phyloP scores from a whole-genome alignment of 2,329 filamentous ascomycete species.

The Monosporascus sp. region DNA sequence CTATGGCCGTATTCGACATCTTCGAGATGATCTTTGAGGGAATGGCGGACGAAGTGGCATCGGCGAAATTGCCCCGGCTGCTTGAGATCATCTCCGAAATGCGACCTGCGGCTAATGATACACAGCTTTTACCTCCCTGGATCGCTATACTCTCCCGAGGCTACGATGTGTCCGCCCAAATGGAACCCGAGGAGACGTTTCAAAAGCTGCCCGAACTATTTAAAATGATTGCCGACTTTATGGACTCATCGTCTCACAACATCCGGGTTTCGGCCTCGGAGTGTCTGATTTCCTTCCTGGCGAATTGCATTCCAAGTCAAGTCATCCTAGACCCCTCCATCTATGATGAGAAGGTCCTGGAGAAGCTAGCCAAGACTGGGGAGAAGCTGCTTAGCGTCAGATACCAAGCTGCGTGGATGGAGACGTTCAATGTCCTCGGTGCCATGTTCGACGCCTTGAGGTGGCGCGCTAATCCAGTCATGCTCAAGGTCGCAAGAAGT shows the following conservation, averaged over 20 bases:
- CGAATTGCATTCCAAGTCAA: conserved; percentile 78
- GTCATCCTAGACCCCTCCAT: conserved; percentile 85
- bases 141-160: conserved; percentile 91
- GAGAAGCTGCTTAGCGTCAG: conserved; percentile 78
- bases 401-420: conserved; percentile 90
- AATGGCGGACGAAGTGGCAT: conserved; percentile 80
- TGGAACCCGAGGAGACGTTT: conserved; percentile 87
- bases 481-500: conserved; percentile 68
- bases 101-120: conserved; percentile 87
- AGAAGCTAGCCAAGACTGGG: conserved; percentile 70
- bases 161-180: conserved; percentile 87
- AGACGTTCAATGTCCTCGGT: conserved; percentile 84
- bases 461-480: conserved; percentile 77
- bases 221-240: conserved; percentile 70
- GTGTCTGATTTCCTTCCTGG: conserved; percentile 87
- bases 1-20: conserved; percentile 92
- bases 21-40: conserved; percentile 96
- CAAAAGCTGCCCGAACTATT: conserved; percentile 84
- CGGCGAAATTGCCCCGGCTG: conserved; percentile 80
- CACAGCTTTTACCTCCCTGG: conserved; percentile 91
- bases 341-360: conserved; percentile 84
- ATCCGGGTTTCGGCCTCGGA: conserved; percentile 93
- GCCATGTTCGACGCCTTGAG: conserved; percentile 82
- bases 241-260: conserved; percentile 84
- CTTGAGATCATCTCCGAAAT: conserved; percentile 89